Base-by-base conservation (phyloP, 768 basidiomycete species). In the Leccinellum albellum region DNA sequence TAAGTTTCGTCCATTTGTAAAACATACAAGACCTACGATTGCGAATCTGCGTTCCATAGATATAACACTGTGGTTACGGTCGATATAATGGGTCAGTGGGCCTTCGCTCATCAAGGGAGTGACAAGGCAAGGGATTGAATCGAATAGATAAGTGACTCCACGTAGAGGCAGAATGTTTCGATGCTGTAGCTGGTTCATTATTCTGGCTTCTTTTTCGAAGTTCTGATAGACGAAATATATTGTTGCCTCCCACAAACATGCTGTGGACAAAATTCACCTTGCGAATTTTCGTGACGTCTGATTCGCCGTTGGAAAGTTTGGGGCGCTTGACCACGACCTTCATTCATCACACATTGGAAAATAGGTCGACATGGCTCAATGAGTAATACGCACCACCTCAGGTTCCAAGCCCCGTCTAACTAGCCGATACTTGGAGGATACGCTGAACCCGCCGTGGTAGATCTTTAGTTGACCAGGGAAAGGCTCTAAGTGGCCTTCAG, bases 51-150 rank as follows among this genome's bases (percentile, higher is more conserved):
- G 53, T 35, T 59, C 51, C 23, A 31, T 24, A 6, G 56, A 55
- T 24, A 63, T 44, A 15, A 42, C 33, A 9, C 2, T 2, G 31
- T 59, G 35, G 6, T 47, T 58, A 3, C 54, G 53, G 20, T 50
- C 24, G 14, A 63, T 32, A 24, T 23, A 45, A 17, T 55, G 48
- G 14, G 53, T 59, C 21, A 63, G 21, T 17, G 48, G 0, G 17
- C 61, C 61, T 37, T 63, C 57, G 15, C 31, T 37, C 61, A 59
- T 59, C 53, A 51, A 63, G 21, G 57, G 61, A 4, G 61, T 62
- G 23, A 63, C 58, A 3, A 63, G 13, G 23, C 35, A 58, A 1
- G 61, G 61, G 4, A 59, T 46, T 23, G 46, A 56, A 21, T 51
- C 57, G 7, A 59, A 53, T 8, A 53, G 51, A 35, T 55, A 49